Evolutionary conservation across 2,329 filamentous ascomycete species (phyloP).

Genomic region (Pseudocercospora crystallina): DNA sequence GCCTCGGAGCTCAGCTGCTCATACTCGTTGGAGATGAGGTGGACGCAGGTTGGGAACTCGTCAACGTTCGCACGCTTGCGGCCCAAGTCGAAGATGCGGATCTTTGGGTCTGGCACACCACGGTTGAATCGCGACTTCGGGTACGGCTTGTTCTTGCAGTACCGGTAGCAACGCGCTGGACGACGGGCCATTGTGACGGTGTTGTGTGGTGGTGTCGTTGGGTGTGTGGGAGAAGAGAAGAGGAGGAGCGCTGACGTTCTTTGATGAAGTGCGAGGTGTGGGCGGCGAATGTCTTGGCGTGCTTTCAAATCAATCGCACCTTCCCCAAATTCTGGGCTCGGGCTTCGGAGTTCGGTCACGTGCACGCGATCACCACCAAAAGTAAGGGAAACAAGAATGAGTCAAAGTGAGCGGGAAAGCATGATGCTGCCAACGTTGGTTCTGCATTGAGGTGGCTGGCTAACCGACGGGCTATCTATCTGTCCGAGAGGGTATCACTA

Average conservation of each 20-base stretch:
- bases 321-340: no score
- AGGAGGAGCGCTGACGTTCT: conserved; percentile 23
- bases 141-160: conserved; percentile 99
- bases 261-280: background rate
- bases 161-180: conserved; percentile 94
- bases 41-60: conserved; percentile 98
- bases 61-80: conserved; percentile 95
- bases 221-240: conserved; percentile 41
- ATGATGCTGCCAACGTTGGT: no score
- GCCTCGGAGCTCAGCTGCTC: conserved; percentile 99
- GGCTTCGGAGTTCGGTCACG: no score
- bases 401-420: no score
- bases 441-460: no score
- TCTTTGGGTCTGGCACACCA: conserved; percentile 70
- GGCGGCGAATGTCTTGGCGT: no score
- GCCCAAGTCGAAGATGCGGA: conserved; percentile 72
- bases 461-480: no score
- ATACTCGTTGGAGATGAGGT: conserved; percentile 99
- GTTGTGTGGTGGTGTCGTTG: conserved; percentile 51
- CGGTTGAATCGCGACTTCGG: conserved; percentile 99
- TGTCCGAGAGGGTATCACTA: no score
- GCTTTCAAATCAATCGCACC: no score
- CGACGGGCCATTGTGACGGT: conserved; percentile 96
- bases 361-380: no score
- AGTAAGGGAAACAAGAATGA: no score